A percentile compares a stretch with the other conserved stretches of the same genome.
phyloP scores from a whole-genome alignment of 352 stramenopile species.

The Globisporangium solare region DNA sequence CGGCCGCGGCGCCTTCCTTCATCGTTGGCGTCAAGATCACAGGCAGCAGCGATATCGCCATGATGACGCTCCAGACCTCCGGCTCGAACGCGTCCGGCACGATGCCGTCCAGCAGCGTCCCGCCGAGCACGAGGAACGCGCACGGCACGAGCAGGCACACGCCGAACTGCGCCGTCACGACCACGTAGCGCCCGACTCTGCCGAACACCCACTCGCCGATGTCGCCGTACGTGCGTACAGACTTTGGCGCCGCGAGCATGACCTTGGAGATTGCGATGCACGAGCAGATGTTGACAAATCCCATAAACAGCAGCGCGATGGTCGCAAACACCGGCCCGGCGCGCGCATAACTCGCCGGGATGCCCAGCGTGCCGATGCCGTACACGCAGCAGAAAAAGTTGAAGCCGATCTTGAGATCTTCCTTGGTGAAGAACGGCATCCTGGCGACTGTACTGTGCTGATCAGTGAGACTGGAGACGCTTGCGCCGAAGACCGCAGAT shows the following conservation, averaged over 20 bases:
- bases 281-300: conserved; percentile 53
- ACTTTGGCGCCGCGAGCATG: conserved; percentile 51
- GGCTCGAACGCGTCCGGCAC: conserved; percentile 42
- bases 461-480: background rate
- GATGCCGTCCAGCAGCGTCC: conserved; percentile 48
- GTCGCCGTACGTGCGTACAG: conserved; percentile 57
- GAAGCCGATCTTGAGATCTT: conserved; percentile 60
- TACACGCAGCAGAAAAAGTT: conserved; percentile 68
- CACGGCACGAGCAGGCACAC: conserved; percentile 49
- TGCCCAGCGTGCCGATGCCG: conserved; percentile 56
- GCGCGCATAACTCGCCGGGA: conserved; percentile 60
- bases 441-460: background rate
- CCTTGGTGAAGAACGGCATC: conserved; percentile 55
- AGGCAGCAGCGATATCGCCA: conserved; percentile 43
- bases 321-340: conserved; percentile 38
- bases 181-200: conserved; percentile 36
- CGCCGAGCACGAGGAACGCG: conserved; percentile 58
- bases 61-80: conserved; percentile 58
- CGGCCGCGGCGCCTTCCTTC: conserved; percentile 49
- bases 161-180: conserved; percentile 51
- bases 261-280: conserved; percentile 54
- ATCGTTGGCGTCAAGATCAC: conserved; percentile 56
- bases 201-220: conserved; percentile 58
- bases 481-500: conserved; percentile 6
- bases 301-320: conserved; percentile 54